Conservation (phyloP, 768 basidiomycete genomes). For the Naganishia vaughanmartiniae region DNA sequence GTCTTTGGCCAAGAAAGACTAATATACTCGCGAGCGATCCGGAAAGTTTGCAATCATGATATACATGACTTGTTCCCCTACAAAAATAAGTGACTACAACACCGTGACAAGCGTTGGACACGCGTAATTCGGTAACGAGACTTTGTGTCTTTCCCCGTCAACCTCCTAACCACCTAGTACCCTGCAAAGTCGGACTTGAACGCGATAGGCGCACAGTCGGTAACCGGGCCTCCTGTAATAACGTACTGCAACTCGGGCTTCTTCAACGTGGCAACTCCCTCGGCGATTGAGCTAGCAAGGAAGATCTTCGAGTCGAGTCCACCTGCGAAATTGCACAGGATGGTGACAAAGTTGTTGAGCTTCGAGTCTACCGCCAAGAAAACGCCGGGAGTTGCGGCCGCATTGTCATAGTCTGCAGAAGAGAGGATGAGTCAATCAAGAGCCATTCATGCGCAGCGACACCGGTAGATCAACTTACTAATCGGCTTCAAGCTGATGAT, state of each 20-base stretch:
- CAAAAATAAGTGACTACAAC: constrained; percentile 1
- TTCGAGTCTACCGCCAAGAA: constrained; percentile 19
- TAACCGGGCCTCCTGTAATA: constrained; percentile 21
- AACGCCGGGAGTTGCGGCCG: constrained; percentile 17
- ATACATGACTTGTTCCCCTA: not conserved
- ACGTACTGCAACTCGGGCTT: constrained; percentile 26
- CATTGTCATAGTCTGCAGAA: constrained; percentile 17
- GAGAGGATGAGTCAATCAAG: not conserved
- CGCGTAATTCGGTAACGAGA: not conserved
- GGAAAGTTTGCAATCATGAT: not conserved
- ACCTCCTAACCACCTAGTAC: not conserved
- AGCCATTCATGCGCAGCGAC: not conserved
- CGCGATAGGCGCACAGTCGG: constrained; percentile 16
- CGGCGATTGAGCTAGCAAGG: not conserved
- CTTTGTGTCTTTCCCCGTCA: not conserved
- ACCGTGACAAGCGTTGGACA: not conserved
- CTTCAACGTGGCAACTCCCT: constrained; percentile 17
- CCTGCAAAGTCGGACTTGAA: constrained; percentile 21
- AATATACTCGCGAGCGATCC: too few species aligned
- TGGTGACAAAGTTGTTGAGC: constrained; percentile 16
- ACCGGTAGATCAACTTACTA: not conserved
- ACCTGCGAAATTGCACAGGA: constrained; percentile 9
- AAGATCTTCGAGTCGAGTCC: constrained; percentile 27
- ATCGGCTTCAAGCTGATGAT: constrained; percentile 1
- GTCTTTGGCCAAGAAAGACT: too few species aligned